Percentiles rank a stretch among this genome's conserved stretches.
Evolutionary conservation across 2,329 filamentous ascomycete genomes (phyloP).

Genomic region (Paracorniculantispora psalliotae): DNA sequence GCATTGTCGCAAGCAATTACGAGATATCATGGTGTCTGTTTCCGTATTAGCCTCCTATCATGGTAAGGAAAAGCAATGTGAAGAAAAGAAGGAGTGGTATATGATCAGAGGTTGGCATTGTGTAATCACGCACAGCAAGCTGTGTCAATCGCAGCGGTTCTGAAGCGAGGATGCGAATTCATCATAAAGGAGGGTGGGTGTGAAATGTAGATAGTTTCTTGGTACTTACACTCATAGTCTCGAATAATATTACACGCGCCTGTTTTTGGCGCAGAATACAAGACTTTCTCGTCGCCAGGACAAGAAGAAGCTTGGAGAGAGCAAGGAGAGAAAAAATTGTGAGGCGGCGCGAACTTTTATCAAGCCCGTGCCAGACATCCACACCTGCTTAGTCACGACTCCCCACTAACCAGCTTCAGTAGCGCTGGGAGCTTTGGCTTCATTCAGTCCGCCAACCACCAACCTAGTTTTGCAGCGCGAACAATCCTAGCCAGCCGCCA

Average conservation of each 20-base stretch:
- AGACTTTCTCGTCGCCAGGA: not conserved
- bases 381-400: slow-evolving; percentile 11
- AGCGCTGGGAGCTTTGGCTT: slow-evolving; percentile 1
- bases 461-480: slow-evolving; percentile 11
- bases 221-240: slow-evolving; percentile 36
- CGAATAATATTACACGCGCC: slow-evolving; percentile 12
- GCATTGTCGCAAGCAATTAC: slow-evolving; percentile 32
- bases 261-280: not conserved
- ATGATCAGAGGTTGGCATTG: slow-evolving; percentile 35
- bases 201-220: not conserved
- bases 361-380: not conserved
- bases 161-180: slow-evolving; percentile 41
- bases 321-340: not conserved
- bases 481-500: slow-evolving; percentile 17
- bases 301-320: not conserved
- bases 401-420: slow-evolving; percentile 2
- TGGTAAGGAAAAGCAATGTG: slow-evolving; percentile 10
- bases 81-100: slow-evolving; percentile 12
- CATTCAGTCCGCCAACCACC: slow-evolving; percentile 8
- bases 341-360: slow-evolving; percentile 6
- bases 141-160: slow-evolving; percentile 48
- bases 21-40: slow-evolving; percentile 33
- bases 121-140: slow-evolving; percentile 41
- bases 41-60: slow-evolving; percentile 18
- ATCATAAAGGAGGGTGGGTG: slow-evolving; percentile 33